Conservation (phyloP, 768 basidiomycete species). For the Boletus subcaerulescens region DNA sequence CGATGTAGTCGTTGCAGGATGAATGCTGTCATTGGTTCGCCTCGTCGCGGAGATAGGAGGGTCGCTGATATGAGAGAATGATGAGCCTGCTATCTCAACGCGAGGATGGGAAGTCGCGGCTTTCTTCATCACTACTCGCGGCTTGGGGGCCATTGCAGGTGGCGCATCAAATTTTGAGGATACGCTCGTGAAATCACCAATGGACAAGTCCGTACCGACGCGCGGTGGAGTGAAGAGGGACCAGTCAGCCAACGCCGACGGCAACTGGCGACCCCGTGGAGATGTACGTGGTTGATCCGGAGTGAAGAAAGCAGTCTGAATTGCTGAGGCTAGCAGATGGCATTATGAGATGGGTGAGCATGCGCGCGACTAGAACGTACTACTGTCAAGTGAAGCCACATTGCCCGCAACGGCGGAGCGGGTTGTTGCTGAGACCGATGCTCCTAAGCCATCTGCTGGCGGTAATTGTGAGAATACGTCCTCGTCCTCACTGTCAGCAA, state of each 20-base stretch:
- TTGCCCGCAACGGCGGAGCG: neutral
- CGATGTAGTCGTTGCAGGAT: conserved; percentile 10
- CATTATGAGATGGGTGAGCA: neutral
- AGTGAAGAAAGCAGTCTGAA: conserved; percentile 21
- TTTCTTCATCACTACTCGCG: conserved; percentile 25
- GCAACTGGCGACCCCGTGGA: conserved; percentile 4
- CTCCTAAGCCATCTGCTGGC: neutral
- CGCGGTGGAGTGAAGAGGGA: conserved; percentile 31
- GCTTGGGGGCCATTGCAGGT: neutral
- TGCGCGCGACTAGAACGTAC: conserved; percentile 7
- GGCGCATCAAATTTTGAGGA: conserved; percentile 5
- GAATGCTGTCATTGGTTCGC: conserved; percentile 22
- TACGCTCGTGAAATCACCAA: conserved; percentile 14
- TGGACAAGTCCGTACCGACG: conserved; percentile 1
- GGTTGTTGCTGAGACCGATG: neutral
- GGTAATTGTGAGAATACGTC: conserved; percentile 1
- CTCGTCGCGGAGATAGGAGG: conserved; percentile 7
- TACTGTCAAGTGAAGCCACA: conserved; percentile 6
- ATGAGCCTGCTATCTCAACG: conserved; percentile 1
- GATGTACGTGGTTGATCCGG: conserved; percentile 14
- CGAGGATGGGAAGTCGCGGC: neutral
- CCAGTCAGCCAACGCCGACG: neutral
- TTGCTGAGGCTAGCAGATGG: conserved; percentile 8
- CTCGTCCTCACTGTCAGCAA: conserved; percentile 50
- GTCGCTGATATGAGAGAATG: conserved; percentile 25